These are phyloP conservation scores for Nitzschia palea DNA, from an alignment of 108 stramenopile genomes.

Conservation along the genomic window DNA sequence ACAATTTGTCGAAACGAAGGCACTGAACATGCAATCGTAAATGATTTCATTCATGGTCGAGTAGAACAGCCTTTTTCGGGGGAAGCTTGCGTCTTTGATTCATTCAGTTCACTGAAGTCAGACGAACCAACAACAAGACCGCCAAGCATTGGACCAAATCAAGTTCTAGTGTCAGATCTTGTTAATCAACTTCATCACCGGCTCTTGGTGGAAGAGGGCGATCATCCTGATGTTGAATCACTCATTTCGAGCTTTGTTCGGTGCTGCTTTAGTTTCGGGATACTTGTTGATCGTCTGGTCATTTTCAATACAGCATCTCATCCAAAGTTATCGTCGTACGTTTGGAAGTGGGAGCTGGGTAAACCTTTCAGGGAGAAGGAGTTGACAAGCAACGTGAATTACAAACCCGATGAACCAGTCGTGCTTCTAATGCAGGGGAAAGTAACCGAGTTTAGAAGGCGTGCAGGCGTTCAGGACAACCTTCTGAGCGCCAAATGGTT, in stretches of 20 bases:
- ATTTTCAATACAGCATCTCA: conserved; percentile 34
- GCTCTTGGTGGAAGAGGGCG: conserved; percentile 6
- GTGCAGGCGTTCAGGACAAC: background rate
- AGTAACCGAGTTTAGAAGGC: conserved; percentile 15
- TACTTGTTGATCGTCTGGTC: conserved; percentile 39
- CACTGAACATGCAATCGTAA: too few relatives aligned
- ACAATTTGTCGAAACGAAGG: too few relatives aligned
- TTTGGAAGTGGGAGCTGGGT: conserved; percentile 5
- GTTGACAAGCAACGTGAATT: conserved; percentile 34
- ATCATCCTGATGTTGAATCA: conserved; percentile 44
- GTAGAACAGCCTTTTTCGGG: too few relatives aligned
- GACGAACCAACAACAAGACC: too few relatives aligned
- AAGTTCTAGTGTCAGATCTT: background rate
- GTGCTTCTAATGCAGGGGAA: conserved; percentile 9
- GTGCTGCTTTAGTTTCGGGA: background rate
- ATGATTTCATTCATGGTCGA: too few relatives aligned
- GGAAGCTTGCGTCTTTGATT: too few relatives aligned
- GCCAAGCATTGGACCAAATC: too few relatives aligned
- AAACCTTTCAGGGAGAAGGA: conserved; percentile 32
- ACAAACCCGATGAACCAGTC: conserved; percentile 6
- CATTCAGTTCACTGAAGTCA: too few relatives aligned
- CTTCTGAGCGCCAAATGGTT: conserved; percentile 4
- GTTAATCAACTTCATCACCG: background rate
- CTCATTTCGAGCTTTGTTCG: background rate
- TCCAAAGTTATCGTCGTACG: conserved; percentile 12